phyloP scores from a whole-genome alignment of 768 basidiomycete species.

The Lactarius akahatsu region DNA sequence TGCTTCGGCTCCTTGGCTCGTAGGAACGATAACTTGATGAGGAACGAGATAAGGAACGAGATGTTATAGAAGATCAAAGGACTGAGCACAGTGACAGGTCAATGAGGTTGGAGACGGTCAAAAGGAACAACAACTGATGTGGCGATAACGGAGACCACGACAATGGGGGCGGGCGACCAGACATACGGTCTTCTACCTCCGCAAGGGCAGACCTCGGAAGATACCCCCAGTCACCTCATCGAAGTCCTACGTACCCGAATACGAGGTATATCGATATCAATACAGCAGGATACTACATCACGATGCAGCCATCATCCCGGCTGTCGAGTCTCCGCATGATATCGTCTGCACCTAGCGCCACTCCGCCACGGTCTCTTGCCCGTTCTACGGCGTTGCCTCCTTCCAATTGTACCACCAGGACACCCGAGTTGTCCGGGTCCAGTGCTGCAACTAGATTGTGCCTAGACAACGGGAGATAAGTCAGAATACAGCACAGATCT shows the following conservation, averaged over 20 bases:
- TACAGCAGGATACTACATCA: conserved; percentile 51
- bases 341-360: conserved; percentile 55
- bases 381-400: conserved; percentile 37
- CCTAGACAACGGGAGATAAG: conserved; percentile 40
- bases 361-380: conserved; percentile 31
- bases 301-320: conserved; percentile 54
- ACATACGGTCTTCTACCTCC: neutral
- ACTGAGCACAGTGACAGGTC: too few relatives aligned
- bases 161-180: neutral
- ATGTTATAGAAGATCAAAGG: neutral
- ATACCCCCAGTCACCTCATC: neutral
- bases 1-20: neutral
- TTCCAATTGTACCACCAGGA: conserved; percentile 74
- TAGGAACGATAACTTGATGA: neutral
- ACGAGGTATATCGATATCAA: neutral
- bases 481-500: neutral
- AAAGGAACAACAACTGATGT: too few relatives aligned
- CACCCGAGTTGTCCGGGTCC: conserved; percentile 81
- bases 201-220: neutral
- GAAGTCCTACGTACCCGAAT: neutral
- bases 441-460: conserved; percentile 68
- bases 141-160: neutral
- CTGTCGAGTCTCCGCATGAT: conserved; percentile 55
- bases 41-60: neutral
- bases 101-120: too few relatives aligned